Conservation (phyloP, 768 basidiomycete species). For the Boletus huronensis region DNA sequence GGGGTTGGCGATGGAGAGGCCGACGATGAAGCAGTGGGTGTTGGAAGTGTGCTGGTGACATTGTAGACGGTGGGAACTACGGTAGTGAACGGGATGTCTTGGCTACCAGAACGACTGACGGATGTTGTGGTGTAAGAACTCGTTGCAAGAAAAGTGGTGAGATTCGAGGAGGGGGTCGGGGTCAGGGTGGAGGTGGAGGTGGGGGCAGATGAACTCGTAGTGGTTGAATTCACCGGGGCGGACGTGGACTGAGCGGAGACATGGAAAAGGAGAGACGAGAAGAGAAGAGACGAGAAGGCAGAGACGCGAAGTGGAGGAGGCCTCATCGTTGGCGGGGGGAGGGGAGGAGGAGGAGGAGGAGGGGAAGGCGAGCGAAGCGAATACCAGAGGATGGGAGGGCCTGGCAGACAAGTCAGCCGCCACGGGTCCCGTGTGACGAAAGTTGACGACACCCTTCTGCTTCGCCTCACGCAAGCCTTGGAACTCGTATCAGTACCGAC, state of each 20-base stretch:
- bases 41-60: constrained; percentile 54
- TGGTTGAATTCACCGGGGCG: constrained; percentile 19
- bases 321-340: constrained; percentile 13
- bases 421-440: constrained; percentile 17
- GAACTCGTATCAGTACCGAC: too few species aligned
- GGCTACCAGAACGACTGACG: constrained; percentile 45
- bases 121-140: constrained; percentile 49
- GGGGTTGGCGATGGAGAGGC: constrained; percentile 34
- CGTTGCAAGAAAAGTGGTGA: constrained; percentile 56
- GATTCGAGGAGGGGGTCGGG: constrained; percentile 17
- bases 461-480: constrained; percentile 6
- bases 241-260: constrained; percentile 39
- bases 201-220: not conserved
- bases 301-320: not conserved
- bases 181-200: not conserved
- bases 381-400: not conserved
- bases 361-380: not conserved
- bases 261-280: constrained; percentile 27
- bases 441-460: constrained; percentile 6
- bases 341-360: not conserved
- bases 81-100: constrained; percentile 48
- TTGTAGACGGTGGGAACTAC: constrained; percentile 60
- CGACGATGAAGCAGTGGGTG: constrained; percentile 46
- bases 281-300: constrained; percentile 22
- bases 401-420: constrained; percentile 31